phyloP scores from a whole-genome alignment of 2,329 filamentous ascomycete genomes.

The Periglandula ipomoeae region DNA sequence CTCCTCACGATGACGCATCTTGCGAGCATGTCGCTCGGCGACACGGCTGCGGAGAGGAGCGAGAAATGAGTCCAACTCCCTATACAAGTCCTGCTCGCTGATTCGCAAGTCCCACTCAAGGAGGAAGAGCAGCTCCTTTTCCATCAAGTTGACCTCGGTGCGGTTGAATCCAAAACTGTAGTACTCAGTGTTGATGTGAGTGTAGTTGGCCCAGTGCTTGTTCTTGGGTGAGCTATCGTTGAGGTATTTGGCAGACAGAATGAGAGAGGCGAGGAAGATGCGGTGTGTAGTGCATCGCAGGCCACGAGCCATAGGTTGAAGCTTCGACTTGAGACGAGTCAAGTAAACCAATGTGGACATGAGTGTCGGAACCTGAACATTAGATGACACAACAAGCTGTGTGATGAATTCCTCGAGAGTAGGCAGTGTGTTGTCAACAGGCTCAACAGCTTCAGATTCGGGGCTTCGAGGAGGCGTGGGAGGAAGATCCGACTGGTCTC shows the following conservation, averaged over 20 bases:
- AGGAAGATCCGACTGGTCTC: constrained; percentile 22
- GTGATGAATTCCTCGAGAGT: constrained; percentile 86
- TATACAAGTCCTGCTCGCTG: constrained; percentile 74
- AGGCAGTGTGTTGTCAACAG: constrained; percentile 53
- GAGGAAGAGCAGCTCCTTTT: constrained; percentile 93
- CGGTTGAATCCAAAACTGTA: constrained; percentile 81
- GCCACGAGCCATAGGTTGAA: constrained; percentile 91
- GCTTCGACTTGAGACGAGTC: constrained; percentile 67
- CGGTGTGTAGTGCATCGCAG: constrained; percentile 94
- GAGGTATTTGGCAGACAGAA: constrained; percentile 88
- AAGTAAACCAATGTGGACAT: constrained; percentile 98
- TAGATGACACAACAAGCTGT: constrained; percentile 81
- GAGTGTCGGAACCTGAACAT: constrained; percentile 92
- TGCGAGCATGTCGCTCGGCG: constrained; percentile 39
- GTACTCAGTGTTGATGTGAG: constrained; percentile 56
- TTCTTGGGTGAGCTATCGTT: constrained; percentile 99
- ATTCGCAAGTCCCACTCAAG: constrained; percentile 92
- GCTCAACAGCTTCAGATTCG: constrained; percentile 36
- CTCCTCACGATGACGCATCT: constrained; percentile 39
- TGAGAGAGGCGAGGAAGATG: constrained; percentile 87
- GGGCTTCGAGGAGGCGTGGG: constrained; percentile 43
- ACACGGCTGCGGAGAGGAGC: constrained; percentile 65
- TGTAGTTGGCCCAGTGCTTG: constrained; percentile 99
- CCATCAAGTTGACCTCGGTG: constrained; percentile 98
- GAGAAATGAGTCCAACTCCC: constrained; percentile 80